A percentile compares a stretch with the other conserved stretches of the same genome.
Conservation (phyloP, 371 early-diverging fungal genomes). For the Rhizopus sp. region DNA sequence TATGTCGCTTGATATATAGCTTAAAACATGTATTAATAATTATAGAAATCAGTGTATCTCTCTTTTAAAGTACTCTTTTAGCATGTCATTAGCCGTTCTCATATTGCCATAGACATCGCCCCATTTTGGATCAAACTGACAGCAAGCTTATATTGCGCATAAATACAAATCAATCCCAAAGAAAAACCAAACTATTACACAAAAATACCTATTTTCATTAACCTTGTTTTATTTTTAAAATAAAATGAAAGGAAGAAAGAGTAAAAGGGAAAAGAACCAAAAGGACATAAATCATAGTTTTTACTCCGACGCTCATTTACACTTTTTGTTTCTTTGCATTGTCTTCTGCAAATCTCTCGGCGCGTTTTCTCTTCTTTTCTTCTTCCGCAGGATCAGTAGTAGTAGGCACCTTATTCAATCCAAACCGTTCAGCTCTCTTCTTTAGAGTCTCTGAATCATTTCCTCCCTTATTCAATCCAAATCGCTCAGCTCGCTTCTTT, state of each 20-base stretch:
- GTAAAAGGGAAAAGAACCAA: not conserved
- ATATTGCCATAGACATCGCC: slow-evolving; percentile 43
- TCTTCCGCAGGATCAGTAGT: slow-evolving; percentile 53
- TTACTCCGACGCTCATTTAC: too few species aligned
- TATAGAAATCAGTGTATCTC: not conserved
- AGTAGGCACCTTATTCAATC: slow-evolving; percentile 23
- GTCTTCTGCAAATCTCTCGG: slow-evolving; percentile 55
- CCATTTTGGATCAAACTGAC: slow-evolving; percentile 45
- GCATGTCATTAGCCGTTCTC: slow-evolving; percentile 19
- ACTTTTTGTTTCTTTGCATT: slow-evolving; percentile 30
- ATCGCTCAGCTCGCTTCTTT: slow-evolving; percentile 56
- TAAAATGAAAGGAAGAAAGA: not conserved
- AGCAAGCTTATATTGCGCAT: slow-evolving; percentile 35
- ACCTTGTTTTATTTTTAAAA: not conserved
- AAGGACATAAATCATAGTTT: too few species aligned
- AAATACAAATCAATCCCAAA: too few species aligned
- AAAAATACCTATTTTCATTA: too few species aligned
- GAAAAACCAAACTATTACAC: too few species aligned
- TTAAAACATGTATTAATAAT: slow-evolving; percentile 15
- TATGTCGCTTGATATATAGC: slow-evolving; percentile 57
- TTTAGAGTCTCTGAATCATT: slow-evolving; percentile 37
- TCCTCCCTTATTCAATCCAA: slow-evolving; percentile 35
- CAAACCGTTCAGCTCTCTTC: slow-evolving; percentile 57
- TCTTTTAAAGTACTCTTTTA: slow-evolving; percentile 28
- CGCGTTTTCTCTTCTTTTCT: slow-evolving; percentile 70